Conservation (phyloP, 148 eudicot species). For the Vaccinium myrtillus region DNA sequence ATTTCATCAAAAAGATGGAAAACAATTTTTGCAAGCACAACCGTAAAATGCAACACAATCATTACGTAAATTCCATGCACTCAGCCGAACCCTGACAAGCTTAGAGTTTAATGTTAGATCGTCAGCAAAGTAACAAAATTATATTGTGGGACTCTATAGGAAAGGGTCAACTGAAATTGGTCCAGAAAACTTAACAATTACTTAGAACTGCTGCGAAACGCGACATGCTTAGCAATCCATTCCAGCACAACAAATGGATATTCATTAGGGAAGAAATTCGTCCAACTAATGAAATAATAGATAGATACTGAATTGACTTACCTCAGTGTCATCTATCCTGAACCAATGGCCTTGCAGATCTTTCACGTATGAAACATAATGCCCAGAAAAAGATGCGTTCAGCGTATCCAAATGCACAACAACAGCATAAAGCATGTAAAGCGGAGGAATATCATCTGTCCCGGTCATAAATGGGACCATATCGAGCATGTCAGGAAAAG, state of each 20-base stretch:
- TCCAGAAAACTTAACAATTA: slow-evolving; percentile 1
- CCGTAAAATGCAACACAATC: background rate
- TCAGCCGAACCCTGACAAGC: background rate
- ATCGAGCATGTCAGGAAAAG: slow-evolving; percentile 89
- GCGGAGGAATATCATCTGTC: slow-evolving; percentile 78
- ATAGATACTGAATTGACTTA: slow-evolving; percentile 20
- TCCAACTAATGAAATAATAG: background rate
- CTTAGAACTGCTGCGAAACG: background rate
- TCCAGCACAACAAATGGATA: background rate
- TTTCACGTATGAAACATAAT: slow-evolving; percentile 83
- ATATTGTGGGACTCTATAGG: background rate
- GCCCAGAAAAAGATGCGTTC: slow-evolving; percentile 97
- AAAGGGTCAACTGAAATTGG: background rate
- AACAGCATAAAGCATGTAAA: slow-evolving; percentile 83
- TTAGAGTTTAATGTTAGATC: background rate
- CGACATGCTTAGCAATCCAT: background rate
- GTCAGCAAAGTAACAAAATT: background rate
- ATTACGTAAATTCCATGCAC: background rate
- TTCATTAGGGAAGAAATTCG: background rate
- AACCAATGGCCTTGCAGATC: slow-evolving; percentile 82
- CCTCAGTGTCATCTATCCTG: slow-evolving; percentile 90
- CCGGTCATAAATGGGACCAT: slow-evolving; percentile 95
- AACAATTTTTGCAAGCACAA: background rate
- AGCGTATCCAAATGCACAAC: slow-evolving; percentile 88
- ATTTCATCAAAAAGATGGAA: background rate